Evolutionary conservation across 148 eudicot species (phyloP), one percentile per base, ranked within the genome.

Genomic region (Rhododendron mucronatum): DNA sequence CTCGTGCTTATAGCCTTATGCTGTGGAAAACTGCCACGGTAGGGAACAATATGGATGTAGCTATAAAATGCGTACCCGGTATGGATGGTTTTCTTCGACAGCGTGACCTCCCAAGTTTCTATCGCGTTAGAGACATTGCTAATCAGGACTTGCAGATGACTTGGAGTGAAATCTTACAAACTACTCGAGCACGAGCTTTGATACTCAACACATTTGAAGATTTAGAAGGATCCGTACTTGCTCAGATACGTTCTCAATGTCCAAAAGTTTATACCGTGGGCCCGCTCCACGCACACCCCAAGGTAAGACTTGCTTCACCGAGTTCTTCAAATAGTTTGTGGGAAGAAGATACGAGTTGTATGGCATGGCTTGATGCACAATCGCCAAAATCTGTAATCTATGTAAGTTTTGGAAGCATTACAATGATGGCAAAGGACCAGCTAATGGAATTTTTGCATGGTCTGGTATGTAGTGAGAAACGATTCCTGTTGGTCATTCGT

Each of bases 31-130:
- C 11, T 63, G 26, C 28, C 23, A n/a, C 2, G 28, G 5, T 11
- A 69, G 75, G 37, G 12, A 12, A 69, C 35, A 28, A 69, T 28
- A 3, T 69, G 37, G 75, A 69, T 26, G 75, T 3, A 69, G 18
- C 75, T 28, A 28, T 69, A 26, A 69, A 69, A 69, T 28, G 35
- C 75, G 35, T 69, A 1, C 35, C 75, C 16, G 75, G 75, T 11
- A 28, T 28, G 75, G 75, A 69, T 3, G 75, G 75, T 28, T 69
- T 69, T 28, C 35, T 69, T 26, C 33, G 75, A 28, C 33, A 12
- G 16, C 75, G 84, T 63, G 84, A 82, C 18, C 84, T 82, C 18
- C 84, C 84, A 20, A 63, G 84, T 61, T 21, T 59, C 48, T 35
- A 21, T 37, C 84, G 75, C 3, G 21, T 12, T 5, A 18, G 7